These are phyloP conservation scores for Huntiella omanensis DNA, from an alignment of 2,329 filamentous ascomycete species.

Conservation along the genomic window DNA sequence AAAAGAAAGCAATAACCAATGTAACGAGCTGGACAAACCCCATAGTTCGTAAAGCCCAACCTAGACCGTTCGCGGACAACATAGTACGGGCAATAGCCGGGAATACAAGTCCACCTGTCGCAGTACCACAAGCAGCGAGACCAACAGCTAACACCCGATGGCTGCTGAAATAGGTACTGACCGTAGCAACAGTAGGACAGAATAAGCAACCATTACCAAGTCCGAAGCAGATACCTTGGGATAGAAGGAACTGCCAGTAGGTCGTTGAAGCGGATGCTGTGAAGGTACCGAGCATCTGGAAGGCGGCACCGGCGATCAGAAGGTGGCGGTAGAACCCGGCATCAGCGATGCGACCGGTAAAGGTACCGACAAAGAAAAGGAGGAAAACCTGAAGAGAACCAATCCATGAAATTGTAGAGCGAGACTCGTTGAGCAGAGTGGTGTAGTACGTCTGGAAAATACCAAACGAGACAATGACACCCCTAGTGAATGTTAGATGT, in stretches of 20 bases:
- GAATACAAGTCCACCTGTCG: slow-evolving; percentile 40
- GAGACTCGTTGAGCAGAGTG: slow-evolving; percentile 19
- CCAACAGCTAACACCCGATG: slow-evolving; percentile 42
- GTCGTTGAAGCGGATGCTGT: slow-evolving; percentile 22
- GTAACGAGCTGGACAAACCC: slow-evolving; percentile 37
- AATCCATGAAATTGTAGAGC: slow-evolving; percentile 33
- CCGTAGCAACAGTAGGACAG: slow-evolving; percentile 42
- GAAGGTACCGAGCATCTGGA: slow-evolving; percentile 30
- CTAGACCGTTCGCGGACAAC: slow-evolving; percentile 14
- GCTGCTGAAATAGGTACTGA: slow-evolving; percentile 46
- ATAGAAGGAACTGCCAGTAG: slow-evolving; percentile 37
- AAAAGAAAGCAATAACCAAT: slow-evolving; percentile 20
- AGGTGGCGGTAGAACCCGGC: slow-evolving; percentile 31
- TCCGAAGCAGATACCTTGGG: slow-evolving; percentile 36
- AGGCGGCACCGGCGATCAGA: slow-evolving; percentile 21
- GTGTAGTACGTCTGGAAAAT: slow-evolving; percentile 35
- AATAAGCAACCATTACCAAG: slow-evolving; percentile 44
- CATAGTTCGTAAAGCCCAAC: slow-evolving; percentile 38
- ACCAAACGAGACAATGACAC: slow-evolving; percentile 36
- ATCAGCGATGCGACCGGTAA: slow-evolving; percentile 34
- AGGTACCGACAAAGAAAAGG: slow-evolving; percentile 34
- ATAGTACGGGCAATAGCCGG: slow-evolving; percentile 19
- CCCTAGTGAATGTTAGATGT: slow-evolving; percentile 17
- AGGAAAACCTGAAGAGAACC: slow-evolving; percentile 35
- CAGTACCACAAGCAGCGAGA: slow-evolving; percentile 38